Percentiles rank a stretch among this genome's conserved stretches.
These are phyloP conservation scores for Pisolithus thermaeus DNA, from an alignment of 1,284 basidiomycete genomes.

Conservation along the genomic window DNA sequence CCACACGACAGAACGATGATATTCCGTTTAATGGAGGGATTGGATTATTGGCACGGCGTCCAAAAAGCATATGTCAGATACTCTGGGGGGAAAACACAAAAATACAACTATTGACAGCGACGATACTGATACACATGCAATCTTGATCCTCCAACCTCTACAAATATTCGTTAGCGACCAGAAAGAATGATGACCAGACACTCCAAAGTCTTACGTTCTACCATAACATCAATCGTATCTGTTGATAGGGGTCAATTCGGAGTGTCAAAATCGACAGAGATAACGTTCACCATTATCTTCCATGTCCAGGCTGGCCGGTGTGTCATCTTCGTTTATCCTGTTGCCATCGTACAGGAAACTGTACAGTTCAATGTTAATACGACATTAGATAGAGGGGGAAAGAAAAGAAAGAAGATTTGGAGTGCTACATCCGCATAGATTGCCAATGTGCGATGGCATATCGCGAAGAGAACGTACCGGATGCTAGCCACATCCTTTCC, in stretches of 20 bases:
- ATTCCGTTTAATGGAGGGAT: too few species aligned
- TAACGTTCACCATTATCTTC: conserved; percentile 68
- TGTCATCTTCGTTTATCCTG: conserved; percentile 81
- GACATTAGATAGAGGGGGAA: neutral
- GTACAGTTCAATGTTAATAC: conserved; percentile 3
- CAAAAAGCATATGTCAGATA: neutral
- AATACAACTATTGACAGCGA: conserved; percentile 10
- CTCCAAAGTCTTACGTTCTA: conserved; percentile 66
- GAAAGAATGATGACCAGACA: neutral
- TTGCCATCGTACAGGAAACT: conserved; percentile 86
- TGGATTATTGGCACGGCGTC: too few species aligned
- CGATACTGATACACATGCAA: conserved; percentile 8
- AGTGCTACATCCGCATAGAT: neutral
- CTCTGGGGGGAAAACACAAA: neutral
- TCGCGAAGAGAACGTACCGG: conserved; percentile 52
- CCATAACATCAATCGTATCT: conserved; percentile 90
- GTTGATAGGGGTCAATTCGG: conserved; percentile 9
- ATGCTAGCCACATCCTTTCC: conserved; percentile 85
- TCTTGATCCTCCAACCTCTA: conserved; percentile 12
- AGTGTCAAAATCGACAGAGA: neutral
- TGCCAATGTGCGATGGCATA: neutral
- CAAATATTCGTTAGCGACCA: neutral
- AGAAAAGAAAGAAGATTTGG: neutral
- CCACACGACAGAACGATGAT: too few species aligned
- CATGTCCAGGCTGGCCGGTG: conserved; percentile 78